Conservation (phyloP, 345 rosid genomes). For the Acer negundo region DNA sequence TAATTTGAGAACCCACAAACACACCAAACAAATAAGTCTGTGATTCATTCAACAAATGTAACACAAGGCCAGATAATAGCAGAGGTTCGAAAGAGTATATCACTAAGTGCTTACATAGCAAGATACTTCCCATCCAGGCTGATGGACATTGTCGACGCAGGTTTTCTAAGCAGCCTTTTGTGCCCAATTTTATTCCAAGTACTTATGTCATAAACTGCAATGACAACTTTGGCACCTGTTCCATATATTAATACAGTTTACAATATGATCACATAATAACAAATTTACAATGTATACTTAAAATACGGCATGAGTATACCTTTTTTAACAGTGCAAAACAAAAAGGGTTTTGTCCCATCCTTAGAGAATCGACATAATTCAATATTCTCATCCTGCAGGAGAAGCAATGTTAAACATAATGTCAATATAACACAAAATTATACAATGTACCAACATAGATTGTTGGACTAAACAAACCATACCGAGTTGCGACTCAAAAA, state of each 20-base stretch:
- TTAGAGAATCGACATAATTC: slow-evolving; percentile 85
- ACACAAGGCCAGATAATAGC: neutral
- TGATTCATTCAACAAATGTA: neutral
- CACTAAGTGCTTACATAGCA: slow-evolving; percentile 62
- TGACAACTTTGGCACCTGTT: slow-evolving; percentile 68
- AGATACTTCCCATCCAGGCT: slow-evolving; percentile 96
- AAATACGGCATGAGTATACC: slow-evolving; percentile 38
- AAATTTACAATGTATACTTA: neutral
- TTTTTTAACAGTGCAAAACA: slow-evolving; percentile 78
- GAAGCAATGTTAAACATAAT: slow-evolving; percentile 11
- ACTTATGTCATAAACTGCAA: slow-evolving; percentile 85
- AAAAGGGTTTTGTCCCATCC: slow-evolving; percentile 93
- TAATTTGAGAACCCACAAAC: neutral
- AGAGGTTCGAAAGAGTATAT: neutral
- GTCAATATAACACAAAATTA: slow-evolving; percentile 17
- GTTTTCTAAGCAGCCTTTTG: slow-evolving; percentile 81
- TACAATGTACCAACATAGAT: neutral
- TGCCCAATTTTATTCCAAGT: slow-evolving; percentile 91
- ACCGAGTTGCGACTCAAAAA: slow-evolving; percentile 79
- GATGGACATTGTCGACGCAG: slow-evolving; percentile 78
- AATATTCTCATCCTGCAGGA: slow-evolving; percentile 73
- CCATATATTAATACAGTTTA: slow-evolving; percentile 24
- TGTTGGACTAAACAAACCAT: slow-evolving; percentile 20
- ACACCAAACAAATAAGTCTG: neutral
- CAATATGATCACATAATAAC: slow-evolving; percentile 3